Evolutionary conservation across 257 asterid genomes (phyloP).

Genomic region (Coffea eugenioides): DNA sequence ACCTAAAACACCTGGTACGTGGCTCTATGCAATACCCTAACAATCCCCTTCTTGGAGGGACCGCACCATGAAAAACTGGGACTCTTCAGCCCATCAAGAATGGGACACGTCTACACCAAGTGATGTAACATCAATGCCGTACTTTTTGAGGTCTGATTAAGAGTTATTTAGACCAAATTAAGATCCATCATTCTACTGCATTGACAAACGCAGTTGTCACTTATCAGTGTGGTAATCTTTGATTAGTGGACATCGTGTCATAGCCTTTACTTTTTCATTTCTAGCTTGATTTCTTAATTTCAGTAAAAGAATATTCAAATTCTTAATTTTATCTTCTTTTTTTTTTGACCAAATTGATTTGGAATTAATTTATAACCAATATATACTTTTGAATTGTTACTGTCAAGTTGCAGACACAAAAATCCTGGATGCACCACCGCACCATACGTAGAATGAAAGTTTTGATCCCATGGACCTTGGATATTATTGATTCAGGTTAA

Average conservation of each 20-base stretch:
- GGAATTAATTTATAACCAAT: not conserved
- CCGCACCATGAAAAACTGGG: constrained; percentile 3
- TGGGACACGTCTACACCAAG: constrained; percentile 12
- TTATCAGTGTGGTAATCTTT: not conserved
- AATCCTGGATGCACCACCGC: no score
- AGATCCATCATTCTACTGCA: not conserved
- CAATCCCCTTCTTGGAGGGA: not conserved
- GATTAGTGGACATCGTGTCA: not conserved
- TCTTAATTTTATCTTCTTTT: not conserved
- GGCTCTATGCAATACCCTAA: constrained; percentile 7
- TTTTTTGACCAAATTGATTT: not conserved
- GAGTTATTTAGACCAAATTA: not conserved
- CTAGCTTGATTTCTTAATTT: not conserved
- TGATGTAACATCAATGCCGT: constrained; percentile 1
- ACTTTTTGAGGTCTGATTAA: constrained; percentile 3
- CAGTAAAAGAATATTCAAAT: not conserved
- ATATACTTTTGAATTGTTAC: not conserved
- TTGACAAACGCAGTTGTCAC: not conserved
- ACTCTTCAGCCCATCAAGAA: constrained; percentile 9
- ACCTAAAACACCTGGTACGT: constrained; percentile 19
- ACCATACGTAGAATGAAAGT: not conserved
- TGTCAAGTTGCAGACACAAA: not conserved
- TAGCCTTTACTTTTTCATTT: not conserved
- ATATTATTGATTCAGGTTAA: not conserved
- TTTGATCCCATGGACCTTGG: not conserved